phyloP scores from a whole-genome alignment of 2,329 filamentous ascomycete species.

The Uncinocarpus reesii region DNA sequence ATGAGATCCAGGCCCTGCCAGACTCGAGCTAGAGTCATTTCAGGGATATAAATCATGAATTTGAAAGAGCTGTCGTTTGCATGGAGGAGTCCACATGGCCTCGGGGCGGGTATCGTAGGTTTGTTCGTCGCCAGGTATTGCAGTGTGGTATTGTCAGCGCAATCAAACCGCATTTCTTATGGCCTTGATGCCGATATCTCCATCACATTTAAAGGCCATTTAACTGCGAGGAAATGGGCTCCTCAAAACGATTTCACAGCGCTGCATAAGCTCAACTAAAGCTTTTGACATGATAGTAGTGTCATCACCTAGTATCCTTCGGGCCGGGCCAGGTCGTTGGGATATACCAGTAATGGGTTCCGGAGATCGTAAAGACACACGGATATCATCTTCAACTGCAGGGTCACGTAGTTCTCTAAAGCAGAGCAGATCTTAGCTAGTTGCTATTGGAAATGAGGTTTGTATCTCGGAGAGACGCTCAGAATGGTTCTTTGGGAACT shows the following conservation, averaged over 20 bases:
- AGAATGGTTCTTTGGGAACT: constrained; percentile 19
- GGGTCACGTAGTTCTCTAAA: constrained; percentile 4
- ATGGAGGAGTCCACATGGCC: constrained; percentile 22
- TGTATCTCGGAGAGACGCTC: constrained; percentile 17
- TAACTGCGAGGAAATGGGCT: constrained; percentile 18
- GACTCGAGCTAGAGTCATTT: no score
- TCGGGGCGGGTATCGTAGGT: constrained; percentile 23
- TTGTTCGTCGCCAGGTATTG: constrained; percentile 21
- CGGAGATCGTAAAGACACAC: constrained; percentile 15
- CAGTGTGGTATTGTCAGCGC: constrained; percentile 23
- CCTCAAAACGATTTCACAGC: constrained; percentile 20
- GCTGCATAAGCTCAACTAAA: constrained; percentile 16
- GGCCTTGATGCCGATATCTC: constrained; percentile 20
- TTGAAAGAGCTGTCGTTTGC: constrained; percentile 20
- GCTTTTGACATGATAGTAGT: constrained; percentile 12
- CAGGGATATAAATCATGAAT: constrained; percentile 25
- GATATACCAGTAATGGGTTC: constrained; percentile 16
- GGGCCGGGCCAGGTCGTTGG: constrained; percentile 16
- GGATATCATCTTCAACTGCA: constrained; percentile 18
- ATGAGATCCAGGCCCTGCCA: no score
- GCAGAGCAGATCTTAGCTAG: constrained; percentile 10
- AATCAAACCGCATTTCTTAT: constrained; percentile 15
- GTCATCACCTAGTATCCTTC: constrained; percentile 13
- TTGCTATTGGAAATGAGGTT: constrained; percentile 2
- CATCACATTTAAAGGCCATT: constrained; percentile 21